Evolutionary conservation across 768 basidiomycete genomes (phyloP).

Genomic region (Trametes cubensis): DNA sequence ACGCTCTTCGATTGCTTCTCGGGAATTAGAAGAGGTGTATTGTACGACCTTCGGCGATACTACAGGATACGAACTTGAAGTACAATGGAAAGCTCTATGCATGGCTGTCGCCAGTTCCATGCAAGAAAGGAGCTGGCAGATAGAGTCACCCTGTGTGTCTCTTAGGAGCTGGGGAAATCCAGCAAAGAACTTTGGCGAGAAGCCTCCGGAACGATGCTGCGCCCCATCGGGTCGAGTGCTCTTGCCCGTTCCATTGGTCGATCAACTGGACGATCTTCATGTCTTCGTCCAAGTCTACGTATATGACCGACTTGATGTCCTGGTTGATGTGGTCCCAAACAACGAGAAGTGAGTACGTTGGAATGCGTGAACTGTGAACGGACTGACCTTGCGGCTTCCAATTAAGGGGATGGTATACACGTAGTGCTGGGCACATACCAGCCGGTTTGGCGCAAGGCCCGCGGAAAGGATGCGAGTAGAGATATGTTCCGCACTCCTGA

Average conservation of each 20-base stretch:
- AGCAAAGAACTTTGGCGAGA: conserved; percentile 55
- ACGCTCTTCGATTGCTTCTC: no score
- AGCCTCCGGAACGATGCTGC: conserved; percentile 49
- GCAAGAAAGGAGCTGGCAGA: no score
- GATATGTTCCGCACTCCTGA: conserved; percentile 52
- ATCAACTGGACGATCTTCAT: conserved; percentile 60
- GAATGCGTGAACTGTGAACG: neutral
- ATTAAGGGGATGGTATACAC: conserved; percentile 60
- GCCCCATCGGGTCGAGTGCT: conserved; percentile 52
- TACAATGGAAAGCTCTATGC: no score
- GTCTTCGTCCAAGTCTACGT: conserved; percentile 66
- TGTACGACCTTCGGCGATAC: no score
- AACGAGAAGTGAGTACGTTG: neutral
- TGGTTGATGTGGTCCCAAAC: conserved; percentile 28
- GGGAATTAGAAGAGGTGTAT: no score
- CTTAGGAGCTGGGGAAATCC: conserved; percentile 57
- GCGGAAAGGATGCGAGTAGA: conserved; percentile 61
- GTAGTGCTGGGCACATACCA: conserved; percentile 62
- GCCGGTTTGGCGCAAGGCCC: conserved; percentile 56
- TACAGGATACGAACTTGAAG: no score
- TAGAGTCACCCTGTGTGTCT: neutral
- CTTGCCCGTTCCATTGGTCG: conserved; percentile 63
- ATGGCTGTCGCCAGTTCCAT: no score
- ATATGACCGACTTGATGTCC: conserved; percentile 61
- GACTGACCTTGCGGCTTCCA: conserved; percentile 52